Base-by-base conservation (phyloP, 768 basidiomycete species). In the Suillus occidentalis region DNA sequence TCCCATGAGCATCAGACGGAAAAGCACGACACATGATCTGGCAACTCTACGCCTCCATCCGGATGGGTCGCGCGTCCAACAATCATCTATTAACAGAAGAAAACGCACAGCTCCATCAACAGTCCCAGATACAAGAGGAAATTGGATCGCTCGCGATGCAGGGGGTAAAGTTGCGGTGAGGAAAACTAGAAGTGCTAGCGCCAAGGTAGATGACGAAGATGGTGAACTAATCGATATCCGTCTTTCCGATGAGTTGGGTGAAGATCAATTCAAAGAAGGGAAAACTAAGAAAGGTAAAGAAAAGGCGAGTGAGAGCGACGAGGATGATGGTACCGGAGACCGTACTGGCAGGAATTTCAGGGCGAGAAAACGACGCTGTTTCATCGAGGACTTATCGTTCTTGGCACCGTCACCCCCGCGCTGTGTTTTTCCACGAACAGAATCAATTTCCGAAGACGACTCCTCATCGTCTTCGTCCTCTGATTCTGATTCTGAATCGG, bases 71-170 rank as follows among this genome's bases (percentile, higher is more conserved):
- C 86, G 89, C 47, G 86, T 90, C 5, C 77, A 82, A 52, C 84
- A 80, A 63, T 74, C 75, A n/a, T 72, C 79, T 4, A 67, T 60
- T 6, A 84, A 82, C 49, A 65, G 72, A 2, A 70, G 72, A 31
- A 71, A 68, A 7, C 76, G 79, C 63, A 78, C 74, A 37, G 77
- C 79, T 20, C 75, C 68, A 39, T 72, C 72, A 52, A 73, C 79
- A 16, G 73, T 82, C 4, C 77, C 79, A 60, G 84, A 86, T 72
- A 63, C 77, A 2, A 80, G 84, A 56, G 87, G 85, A 14, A 88
- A 88, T 65, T 89, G 88, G 86, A 82, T 89, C 25, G 89, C 90
- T 12, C 77, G 72, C 40, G 88, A 91, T 70, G 89, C 89, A 2
- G 88, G 84, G 20, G 89, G 90, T 2, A 72, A 75, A 39, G 75